phyloP scores from a whole-genome alignment of 176 grass and related monocot genomes.

The Oropetium thomaeum region DNA sequence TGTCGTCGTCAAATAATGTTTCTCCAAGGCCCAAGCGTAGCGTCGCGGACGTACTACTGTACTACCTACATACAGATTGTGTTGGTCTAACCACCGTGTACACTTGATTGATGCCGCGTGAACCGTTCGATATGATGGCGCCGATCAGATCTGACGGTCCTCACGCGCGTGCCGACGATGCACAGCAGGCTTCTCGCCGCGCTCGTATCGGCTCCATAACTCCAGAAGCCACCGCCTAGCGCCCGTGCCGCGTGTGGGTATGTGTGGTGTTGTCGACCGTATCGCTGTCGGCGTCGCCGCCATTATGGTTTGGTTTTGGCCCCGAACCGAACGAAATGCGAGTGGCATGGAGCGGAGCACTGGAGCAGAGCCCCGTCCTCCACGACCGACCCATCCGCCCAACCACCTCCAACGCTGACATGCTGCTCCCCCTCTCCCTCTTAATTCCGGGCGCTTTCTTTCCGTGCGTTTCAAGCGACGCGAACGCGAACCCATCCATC shows the following conservation, averaged over 20 bases:
- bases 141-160: not conserved
- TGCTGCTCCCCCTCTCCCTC: conserved; percentile 13
- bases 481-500: not conserved
- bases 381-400: not conserved
- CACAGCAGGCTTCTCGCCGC: too few species aligned
- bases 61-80: too few species aligned
- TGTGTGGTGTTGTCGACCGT: too few species aligned
- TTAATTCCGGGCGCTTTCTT: conserved; percentile 34
- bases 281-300: conserved; percentile 24
- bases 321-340: not conserved
- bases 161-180: too few species aligned
- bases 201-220: too few species aligned
- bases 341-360: not conserved
- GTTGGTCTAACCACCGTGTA: too few species aligned
- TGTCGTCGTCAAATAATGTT: too few species aligned
- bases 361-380: not conserved
- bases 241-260: too few species aligned
- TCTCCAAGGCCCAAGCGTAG: too few species aligned
- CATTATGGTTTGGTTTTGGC: not conserved
- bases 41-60: too few species aligned
- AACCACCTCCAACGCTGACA: conserved; percentile 43
- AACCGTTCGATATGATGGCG: too few species aligned
- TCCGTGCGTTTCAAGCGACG: conserved; percentile 30
- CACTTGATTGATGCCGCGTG: too few species aligned
- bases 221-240: not conserved